Evolutionary conservation across 345 rosid species (phyloP).

Genomic region (Eucalyptus regnans): DNA sequence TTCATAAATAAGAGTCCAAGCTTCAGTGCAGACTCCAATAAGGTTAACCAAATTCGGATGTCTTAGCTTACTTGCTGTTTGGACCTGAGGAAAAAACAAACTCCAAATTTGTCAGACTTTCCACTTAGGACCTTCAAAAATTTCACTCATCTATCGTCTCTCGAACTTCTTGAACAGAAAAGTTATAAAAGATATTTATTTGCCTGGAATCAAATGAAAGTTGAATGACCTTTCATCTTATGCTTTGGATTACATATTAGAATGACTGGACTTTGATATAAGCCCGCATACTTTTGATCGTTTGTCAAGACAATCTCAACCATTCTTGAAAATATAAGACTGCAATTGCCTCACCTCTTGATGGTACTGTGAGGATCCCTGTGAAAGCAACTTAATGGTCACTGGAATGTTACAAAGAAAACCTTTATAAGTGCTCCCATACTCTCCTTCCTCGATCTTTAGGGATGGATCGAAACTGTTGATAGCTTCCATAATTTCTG

Average conservation of each 20-base stretch:
- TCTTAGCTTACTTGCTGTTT: slow-evolving; percentile 57
- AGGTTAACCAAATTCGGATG: slow-evolving; percentile 81
- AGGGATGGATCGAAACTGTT: slow-evolving; percentile 36
- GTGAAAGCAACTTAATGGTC: slow-evolving; percentile 56
- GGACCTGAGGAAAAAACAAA: slow-evolving; percentile 35
- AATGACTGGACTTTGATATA: not conserved
- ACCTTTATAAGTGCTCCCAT: slow-evolving; percentile 65
- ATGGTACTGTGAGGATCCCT: slow-evolving; percentile 66
- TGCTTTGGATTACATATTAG: not conserved
- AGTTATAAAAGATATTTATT: not conserved
- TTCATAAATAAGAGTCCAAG: slow-evolving; percentile 69
- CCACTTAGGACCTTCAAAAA: not conserved
- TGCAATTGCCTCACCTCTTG: slow-evolving; percentile 48
- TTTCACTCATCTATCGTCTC: not conserved
- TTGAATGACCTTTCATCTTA: not conserved
- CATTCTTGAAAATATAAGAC: not conserved
- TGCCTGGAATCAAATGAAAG: not conserved
- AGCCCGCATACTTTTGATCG: not conserved
- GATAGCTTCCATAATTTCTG: slow-evolving; percentile 59
- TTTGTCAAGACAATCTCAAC: not conserved
- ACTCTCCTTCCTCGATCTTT: slow-evolving; percentile 83
- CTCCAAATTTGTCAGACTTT: too few species aligned
- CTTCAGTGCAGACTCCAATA: slow-evolving; percentile 78
- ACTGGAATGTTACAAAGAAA: slow-evolving; percentile 42
- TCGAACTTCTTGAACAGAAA: not conserved